These are phyloP conservation scores for Mallotus repandus DNA, from an alignment of 441 rosid genomes.

Conservation along the genomic window DNA sequence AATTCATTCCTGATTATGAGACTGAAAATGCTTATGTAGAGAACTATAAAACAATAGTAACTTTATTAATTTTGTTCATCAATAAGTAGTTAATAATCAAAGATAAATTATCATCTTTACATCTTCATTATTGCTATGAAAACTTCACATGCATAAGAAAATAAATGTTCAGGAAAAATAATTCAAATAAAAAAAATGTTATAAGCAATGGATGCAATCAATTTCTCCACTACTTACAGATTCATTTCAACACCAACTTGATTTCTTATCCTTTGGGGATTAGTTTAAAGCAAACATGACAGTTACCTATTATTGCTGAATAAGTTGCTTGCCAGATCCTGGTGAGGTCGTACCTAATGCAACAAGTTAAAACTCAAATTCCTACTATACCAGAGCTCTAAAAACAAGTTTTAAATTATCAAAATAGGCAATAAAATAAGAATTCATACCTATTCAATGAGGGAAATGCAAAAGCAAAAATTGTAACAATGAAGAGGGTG, in stretches of 20 bases:
- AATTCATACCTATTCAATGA: background rate
- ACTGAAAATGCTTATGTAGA: background rate
- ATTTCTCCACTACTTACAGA: too few species aligned
- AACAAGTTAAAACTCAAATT: background rate
- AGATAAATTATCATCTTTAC: background rate
- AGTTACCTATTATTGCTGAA: background rate
- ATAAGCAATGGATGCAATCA: too few species aligned
- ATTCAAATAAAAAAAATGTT: too few species aligned
- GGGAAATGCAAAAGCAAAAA: background rate
- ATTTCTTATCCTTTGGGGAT: too few species aligned
- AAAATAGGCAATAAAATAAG: background rate
- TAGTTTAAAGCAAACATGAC: background rate
- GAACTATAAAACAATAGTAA: too few species aligned
- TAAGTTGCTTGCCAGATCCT: background rate
- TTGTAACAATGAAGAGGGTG: too few species aligned
- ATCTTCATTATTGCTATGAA: too few species aligned
- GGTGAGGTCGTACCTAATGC: background rate
- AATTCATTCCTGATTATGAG: background rate
- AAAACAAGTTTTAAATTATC: background rate
- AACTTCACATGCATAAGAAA: background rate
- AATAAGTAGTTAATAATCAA: background rate
- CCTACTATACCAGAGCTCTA: background rate
- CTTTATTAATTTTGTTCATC: too few species aligned
- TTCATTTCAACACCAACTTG: too few species aligned
- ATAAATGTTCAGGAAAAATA: too few species aligned